Base-by-base conservation (phyloP, 371 early-diverging fungal species). In the Apophysomyces elegans region DNA sequence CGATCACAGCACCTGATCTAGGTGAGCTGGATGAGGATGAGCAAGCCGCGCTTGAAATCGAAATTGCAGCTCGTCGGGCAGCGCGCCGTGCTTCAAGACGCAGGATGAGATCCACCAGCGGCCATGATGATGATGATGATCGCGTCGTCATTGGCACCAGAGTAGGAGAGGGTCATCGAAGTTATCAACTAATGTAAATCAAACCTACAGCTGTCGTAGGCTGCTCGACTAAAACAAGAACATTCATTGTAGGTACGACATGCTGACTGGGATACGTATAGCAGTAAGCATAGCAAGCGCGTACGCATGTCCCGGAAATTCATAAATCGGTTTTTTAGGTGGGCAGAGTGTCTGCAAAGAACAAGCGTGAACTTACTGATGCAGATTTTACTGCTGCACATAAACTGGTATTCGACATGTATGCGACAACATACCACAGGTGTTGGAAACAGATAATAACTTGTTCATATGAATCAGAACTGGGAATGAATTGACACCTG, bases 401-500 rank as follows among this genome's bases (percentile, higher is more conserved):
- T 79, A 97, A 97, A 78, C 77, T 95, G 39, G 93, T 96, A 7
- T 96, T 96, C 80, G 98, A 98, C 75, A 85, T 91, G 90, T 90
- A 87, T 70, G 85, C 60, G 54, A 9, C 13, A 56, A 37, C 5
- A 44, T 39, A 14, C 14, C 37, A 26, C 13, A 9, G 35, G 35
- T 35, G 21, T 50, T 7, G 21, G 5, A 7, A 16, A 21, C 16
- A 50, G 2, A 26, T 26, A 26, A 26, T 26, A 26, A 26, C 32
- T 26, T 26, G 32, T 2, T 9, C 21, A 26, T 21, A 21, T 50
- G 21, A 18, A 32, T 26, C 75, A 91, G 91, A 26, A 92, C 92
- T 9, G 97, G 96, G 13, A 93, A 95, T 72, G 97, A 97, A 75
- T 75, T 96, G 73, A 95, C 95, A n/a, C 94, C 98, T 11, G 91